Evolutionary conservation across 768 basidiomycete genomes (phyloP).

Genomic region (Hebeloma cylindrosporum): DNA sequence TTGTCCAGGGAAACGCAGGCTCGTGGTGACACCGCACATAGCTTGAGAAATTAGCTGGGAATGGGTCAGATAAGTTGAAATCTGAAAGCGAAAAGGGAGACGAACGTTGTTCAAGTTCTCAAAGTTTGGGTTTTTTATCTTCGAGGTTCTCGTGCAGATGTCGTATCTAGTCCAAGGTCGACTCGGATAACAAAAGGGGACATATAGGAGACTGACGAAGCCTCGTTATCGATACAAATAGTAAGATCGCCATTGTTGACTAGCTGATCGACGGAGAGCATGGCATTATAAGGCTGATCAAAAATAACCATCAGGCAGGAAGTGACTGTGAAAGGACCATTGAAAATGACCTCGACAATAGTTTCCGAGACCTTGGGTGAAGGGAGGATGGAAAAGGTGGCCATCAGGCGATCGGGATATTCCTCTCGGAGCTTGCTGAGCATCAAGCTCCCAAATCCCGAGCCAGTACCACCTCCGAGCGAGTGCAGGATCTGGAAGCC

Average conservation of each 20-base stretch:
- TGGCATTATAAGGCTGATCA: conserved; percentile 81
- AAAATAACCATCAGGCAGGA: conserved; percentile 37
- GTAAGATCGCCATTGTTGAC: conserved; percentile 84
- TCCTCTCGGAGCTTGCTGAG: conserved; percentile 81
- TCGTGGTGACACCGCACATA: conserved; percentile 94
- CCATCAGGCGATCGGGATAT: conserved; percentile 56
- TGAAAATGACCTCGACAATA: conserved; percentile 65
- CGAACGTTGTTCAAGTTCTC: conserved; percentile 68
- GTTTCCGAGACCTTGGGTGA: conserved; percentile 61
- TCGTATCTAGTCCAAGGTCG: conserved; percentile 53
- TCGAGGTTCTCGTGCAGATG: conserved; percentile 63
- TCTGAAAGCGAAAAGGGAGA: background rate
- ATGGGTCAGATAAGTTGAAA: conserved; percentile 3
- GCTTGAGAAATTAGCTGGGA: conserved; percentile 75
- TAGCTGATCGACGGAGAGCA: conserved; percentile 86
- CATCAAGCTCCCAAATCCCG: conserved; percentile 80
- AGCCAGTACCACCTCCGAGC: conserved; percentile 88
- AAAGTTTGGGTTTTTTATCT: conserved; percentile 64
- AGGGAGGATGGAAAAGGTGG: conserved; percentile 53
- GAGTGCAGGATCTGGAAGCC: conserved; percentile 91
- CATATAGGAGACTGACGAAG: conserved; percentile 51
- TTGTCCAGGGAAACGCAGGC: conserved; percentile 91
- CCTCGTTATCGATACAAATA: conserved; percentile 86
- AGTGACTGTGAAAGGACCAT: conserved; percentile 43
- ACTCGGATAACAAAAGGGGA: background rate